Conservation (phyloP, 2,329 filamentous ascomycete species). For the Fusarium albosuccineum region DNA sequence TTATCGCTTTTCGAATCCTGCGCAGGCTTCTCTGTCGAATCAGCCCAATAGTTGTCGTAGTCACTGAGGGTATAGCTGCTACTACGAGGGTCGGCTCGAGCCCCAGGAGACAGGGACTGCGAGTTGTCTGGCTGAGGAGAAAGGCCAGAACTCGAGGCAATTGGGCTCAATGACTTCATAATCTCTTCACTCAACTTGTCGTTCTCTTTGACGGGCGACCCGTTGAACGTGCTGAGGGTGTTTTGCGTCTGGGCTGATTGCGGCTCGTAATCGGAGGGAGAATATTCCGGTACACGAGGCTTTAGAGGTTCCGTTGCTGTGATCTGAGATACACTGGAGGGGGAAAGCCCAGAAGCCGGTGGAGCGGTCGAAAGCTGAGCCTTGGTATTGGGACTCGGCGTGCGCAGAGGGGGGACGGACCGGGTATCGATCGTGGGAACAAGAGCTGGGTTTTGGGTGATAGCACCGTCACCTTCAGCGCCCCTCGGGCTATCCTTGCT, state of each 20-base stretch:
- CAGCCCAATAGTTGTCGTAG: slow-evolving; percentile 76
- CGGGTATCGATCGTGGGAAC: slow-evolving; percentile 39
- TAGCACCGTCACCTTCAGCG: slow-evolving; percentile 1
- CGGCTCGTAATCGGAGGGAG: slow-evolving; percentile 52
- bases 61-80: slow-evolving; percentile 75
- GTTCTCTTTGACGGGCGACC: slow-evolving; percentile 74
- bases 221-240: slow-evolving; percentile 63
- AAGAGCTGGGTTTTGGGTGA: slow-evolving; percentile 19
- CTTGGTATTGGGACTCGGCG: slow-evolving; percentile 48
- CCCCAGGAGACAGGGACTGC: slow-evolving; percentile 35
- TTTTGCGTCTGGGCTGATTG: slow-evolving; percentile 56
- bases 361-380: slow-evolving; percentile 18
- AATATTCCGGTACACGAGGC: slow-evolving; percentile 52
- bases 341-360: slow-evolving; percentile 13
- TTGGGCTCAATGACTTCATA: slow-evolving; percentile 74
- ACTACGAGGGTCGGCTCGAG: slow-evolving; percentile 55
- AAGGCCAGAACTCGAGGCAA: slow-evolving; percentile 44
- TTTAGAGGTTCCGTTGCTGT: slow-evolving; percentile 61
- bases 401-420: slow-evolving; percentile 51
- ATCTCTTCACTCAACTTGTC: slow-evolving; percentile 81
- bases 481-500: background rate
- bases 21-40: slow-evolving; percentile 44
- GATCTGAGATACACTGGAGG: slow-evolving; percentile 45
- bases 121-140: slow-evolving; percentile 29
- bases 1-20: slow-evolving; percentile 4